phyloP scores from a whole-genome alignment of 345 rosid genomes.

The Dimocarpus longan region DNA sequence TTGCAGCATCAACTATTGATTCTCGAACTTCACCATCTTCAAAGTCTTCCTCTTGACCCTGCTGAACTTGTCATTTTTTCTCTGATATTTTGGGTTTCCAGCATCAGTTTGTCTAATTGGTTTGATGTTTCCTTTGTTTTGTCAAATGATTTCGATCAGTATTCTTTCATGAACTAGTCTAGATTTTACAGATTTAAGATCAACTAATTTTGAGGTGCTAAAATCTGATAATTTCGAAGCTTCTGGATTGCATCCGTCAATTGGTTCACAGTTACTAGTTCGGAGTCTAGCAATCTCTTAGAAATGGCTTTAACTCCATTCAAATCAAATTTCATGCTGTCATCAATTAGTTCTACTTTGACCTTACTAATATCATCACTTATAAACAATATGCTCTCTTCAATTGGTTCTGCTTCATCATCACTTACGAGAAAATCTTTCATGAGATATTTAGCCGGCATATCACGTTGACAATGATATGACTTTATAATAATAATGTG shows the following conservation, averaged over 20 bases:
- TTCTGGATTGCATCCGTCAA: conserved; percentile 33
- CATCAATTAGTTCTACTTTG: conserved; percentile 66
- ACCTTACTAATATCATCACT: conserved; percentile 35
- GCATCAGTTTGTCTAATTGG: conserved; percentile 23
- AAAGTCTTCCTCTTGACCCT: conserved; percentile 43
- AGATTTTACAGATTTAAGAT: conserved; percentile 43
- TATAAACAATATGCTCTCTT: no score
- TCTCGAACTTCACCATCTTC: conserved; percentile 75
- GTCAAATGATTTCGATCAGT: conserved; percentile 29
- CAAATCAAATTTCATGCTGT: conserved; percentile 30
- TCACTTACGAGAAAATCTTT: no score
- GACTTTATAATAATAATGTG: no score
- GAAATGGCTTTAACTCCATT: conserved; percentile 24
- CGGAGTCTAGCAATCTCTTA: conserved; percentile 8
- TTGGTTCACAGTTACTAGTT: conserved; percentile 43
- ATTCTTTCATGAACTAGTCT: conserved; percentile 45
- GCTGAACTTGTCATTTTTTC: conserved; percentile 29
- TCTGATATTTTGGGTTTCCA: conserved; percentile 13
- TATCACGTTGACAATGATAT: no score
- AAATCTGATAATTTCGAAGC: conserved; percentile 22
- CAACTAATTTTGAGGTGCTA: conserved; percentile 30
- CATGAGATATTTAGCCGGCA: no score
- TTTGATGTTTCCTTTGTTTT: conserved; percentile 33
- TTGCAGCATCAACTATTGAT: conserved; percentile 24
- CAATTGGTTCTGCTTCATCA: background rate